Evolutionary conservation across 2,329 filamentous ascomycete genomes (phyloP).

Genomic region (Fusarium agapanthi): DNA sequence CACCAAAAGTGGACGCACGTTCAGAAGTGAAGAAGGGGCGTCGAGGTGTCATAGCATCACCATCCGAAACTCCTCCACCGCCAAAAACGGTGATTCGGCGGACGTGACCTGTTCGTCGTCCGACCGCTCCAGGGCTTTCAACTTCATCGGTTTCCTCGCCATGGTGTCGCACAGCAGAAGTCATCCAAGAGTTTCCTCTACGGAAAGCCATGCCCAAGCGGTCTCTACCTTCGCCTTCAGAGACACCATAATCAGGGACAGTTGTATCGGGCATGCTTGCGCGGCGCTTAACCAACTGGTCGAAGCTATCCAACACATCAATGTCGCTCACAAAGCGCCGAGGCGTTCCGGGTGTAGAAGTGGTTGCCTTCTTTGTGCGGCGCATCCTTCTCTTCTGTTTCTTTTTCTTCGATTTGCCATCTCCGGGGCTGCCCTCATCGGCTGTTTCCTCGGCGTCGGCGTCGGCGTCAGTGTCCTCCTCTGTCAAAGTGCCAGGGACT

Average conservation of each 20-base stretch:
- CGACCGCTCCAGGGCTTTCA: conserved; percentile 57
- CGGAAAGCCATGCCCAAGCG: conserved; percentile 61
- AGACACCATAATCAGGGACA: conserved; percentile 71
- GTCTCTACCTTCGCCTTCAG: conserved; percentile 78
- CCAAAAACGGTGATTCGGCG: conserved; percentile 73
- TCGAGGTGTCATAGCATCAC: conserved; percentile 65
- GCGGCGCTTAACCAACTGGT: conserved; percentile 67
- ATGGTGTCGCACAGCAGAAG: conserved; percentile 57
- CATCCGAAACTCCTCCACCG: conserved; percentile 71
- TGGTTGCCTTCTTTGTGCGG: conserved; percentile 61
- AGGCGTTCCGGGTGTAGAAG: conserved; percentile 74
- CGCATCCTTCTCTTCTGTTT: conserved; percentile 72
- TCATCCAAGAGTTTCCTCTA: conserved; percentile 67
- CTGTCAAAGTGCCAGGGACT: conserved; percentile 63
- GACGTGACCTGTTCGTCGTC: conserved; percentile 68
- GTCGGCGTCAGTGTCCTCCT: conserved; percentile 59
- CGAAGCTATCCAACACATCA: conserved; percentile 53
- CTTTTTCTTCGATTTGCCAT: conserved; percentile 54
- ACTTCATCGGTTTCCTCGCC: conserved; percentile 61
- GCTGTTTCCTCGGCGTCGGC: conserved; percentile 87
- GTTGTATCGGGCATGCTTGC: conserved; percentile 70
- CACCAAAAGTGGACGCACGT: conserved; percentile 76
- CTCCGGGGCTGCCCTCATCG: conserved; percentile 69
- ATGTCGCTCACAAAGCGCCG: conserved; percentile 54
- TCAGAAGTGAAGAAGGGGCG: conserved; percentile 70